These are phyloP conservation scores for Russula ochroleuca DNA, from an alignment of 768 basidiomycete species.

Conservation along the genomic window DNA sequence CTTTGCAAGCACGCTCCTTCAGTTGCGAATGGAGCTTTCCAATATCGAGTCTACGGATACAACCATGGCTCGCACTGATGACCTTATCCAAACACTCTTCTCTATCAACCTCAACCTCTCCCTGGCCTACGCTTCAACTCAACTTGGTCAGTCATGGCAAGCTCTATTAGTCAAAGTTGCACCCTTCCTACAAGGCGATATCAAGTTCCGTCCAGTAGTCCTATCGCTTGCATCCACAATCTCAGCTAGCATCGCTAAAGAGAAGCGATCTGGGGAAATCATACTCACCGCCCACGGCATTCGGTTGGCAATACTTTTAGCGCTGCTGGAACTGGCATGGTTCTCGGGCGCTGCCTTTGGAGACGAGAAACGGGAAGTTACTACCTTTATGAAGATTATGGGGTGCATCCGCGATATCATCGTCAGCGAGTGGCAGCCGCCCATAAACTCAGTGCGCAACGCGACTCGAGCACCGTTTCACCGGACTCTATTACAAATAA, in stretches of 20 bases:
- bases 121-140: slow-evolving; percentile 70
- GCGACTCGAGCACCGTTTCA: slow-evolving; percentile 68
- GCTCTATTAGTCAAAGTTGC: slow-evolving; percentile 59
- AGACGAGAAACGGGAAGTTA: slow-evolving; percentile 43
- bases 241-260: slow-evolving; percentile 61
- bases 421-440: slow-evolving; percentile 68
- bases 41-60: slow-evolving; percentile 35
- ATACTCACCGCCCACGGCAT: slow-evolving; percentile 77
- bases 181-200: slow-evolving; percentile 60
- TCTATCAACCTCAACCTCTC: slow-evolving; percentile 88
- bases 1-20: slow-evolving; percentile 60
- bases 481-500: slow-evolving; percentile 68
- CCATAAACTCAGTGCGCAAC: slow-evolving; percentile 67
- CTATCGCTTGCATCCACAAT: slow-evolving; percentile 57
- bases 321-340: slow-evolving; percentile 77
- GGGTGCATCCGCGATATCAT: slow-evolving; percentile 60
- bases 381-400: slow-evolving; percentile 58
- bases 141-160: slow-evolving; percentile 76
- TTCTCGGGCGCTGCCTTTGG: slow-evolving; percentile 54
- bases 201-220: slow-evolving; percentile 50
- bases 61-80: slow-evolving; percentile 43
- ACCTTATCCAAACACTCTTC: slow-evolving; percentile 54
- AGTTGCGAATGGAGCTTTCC: slow-evolving; percentile 56
- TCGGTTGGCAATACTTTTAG: slow-evolving; percentile 66
- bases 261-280: slow-evolving; percentile 75